Evolutionary conservation across 1,284 basidiomycete species (phyloP), one percentile per base, ranked within the genome.

Genomic region (Peniophora sp.): DNA sequence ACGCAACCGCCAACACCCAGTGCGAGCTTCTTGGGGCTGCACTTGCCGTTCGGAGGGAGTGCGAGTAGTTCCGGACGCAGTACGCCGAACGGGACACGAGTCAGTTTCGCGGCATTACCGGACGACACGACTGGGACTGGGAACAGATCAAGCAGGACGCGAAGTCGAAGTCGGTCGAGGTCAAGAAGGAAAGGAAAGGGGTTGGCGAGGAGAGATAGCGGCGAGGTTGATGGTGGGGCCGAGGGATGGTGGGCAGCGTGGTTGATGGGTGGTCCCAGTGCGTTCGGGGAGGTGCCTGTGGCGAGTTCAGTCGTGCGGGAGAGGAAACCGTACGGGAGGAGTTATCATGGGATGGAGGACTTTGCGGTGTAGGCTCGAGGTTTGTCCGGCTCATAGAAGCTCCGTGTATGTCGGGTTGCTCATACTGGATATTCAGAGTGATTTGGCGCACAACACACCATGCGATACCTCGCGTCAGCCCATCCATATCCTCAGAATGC

Each of bases 51-150:
- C 58, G 34, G 57, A 51, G 20, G 64, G 8, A 62, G 62, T 51
- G 52, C 53, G 24, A 51, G 57, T 14, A 62, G 63, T 24, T 69
- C 67, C 3, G 68, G 66, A 9, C 58, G 62, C 17, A 81, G 79
- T 32, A 88, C 85, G n/a, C 85, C 86, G 3, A 85, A 85, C 27
- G 27, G 27, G 27, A 32, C 27, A 54, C 74, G 81, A 23, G 88
- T 89, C 48, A 85, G 81, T 54, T 89, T 89, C 56, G 84, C 84
- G 24, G 75, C 83, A 63, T 69, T 85, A 34, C 83, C 85, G 0
- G 84, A 87, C 75, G 78, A 42, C 79, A 83, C 57, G 68, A 22
- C 20, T 8, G 43, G 43, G 9, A 45, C 71, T 32, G 27, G 27
- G 27, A 32, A 12, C 12, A 32, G 49, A 57, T 58, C 54, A 61